A percentile compares a stretch with the other conserved stretches of the same genome.
phyloP scores from a whole-genome alignment of 2,329 filamentous ascomycete genomes.

The Aspergillus eucalypticola region DNA sequence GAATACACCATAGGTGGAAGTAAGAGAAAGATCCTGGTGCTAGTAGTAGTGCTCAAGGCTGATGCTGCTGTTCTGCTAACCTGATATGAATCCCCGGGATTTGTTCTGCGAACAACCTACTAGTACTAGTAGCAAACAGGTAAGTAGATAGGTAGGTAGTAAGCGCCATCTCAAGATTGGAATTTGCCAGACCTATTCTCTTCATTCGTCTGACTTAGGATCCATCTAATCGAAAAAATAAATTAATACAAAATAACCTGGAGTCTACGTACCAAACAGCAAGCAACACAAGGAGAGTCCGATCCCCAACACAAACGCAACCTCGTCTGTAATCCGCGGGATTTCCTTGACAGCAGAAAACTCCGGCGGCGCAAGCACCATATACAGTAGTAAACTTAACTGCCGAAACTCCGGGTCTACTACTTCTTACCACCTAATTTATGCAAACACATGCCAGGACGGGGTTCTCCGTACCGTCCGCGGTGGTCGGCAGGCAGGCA shows the following conservation, averaged over 20 bases:
- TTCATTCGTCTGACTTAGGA: neutral
- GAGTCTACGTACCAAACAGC: neutral
- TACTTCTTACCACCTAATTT: neutral
- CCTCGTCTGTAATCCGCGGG: neutral
- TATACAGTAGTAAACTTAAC: neutral
- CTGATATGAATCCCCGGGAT: neutral
- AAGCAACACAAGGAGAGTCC: neutral
- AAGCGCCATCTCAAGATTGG: neutral
- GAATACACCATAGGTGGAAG: neutral
- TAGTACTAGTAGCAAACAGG: neutral
- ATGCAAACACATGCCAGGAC: neutral
- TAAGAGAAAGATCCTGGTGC: neutral
- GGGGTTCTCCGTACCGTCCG: neutral
- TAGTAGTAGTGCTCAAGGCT: neutral
- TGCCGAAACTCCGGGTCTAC: neutral
- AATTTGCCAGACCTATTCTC: no score
- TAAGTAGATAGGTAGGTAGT: neutral
- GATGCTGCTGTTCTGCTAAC: constrained; percentile 11
- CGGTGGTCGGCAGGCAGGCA: neutral
- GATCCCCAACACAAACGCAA: neutral
- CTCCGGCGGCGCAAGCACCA: neutral
- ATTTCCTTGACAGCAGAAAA: neutral
- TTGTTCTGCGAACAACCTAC: neutral
- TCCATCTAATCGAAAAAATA: neutral
- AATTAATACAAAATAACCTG: neutral